Evolutionary conservation across 1,284 basidiomycete genomes (phyloP).

Genomic region (Malassezia restricta): DNA sequence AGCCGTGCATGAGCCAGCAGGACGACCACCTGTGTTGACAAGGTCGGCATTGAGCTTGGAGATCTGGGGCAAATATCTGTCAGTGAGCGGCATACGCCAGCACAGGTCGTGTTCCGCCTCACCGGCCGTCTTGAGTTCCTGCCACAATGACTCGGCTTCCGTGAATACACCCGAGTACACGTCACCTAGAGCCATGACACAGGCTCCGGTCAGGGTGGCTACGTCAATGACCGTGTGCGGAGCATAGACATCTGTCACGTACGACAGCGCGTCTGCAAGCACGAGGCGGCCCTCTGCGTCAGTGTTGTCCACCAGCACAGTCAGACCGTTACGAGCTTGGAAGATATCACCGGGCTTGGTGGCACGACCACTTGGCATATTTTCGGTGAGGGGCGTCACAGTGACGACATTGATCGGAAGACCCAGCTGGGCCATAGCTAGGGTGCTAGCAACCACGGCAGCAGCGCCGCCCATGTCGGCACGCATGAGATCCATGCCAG

Average conservation of each 20-base stretch:
- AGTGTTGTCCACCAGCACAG: constrained; percentile 76
- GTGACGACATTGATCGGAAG: constrained; percentile 67
- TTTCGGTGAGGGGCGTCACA: constrained; percentile 68
- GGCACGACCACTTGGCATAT: constrained; percentile 56
- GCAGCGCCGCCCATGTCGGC: constrained; percentile 54
- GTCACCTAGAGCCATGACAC: constrained; percentile 52
- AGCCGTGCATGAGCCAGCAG: constrained; percentile 67
- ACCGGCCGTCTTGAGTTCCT: constrained; percentile 59
- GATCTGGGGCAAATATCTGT: constrained; percentile 67
- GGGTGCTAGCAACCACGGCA: constrained; percentile 59
- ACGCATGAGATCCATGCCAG: constrained; percentile 52
- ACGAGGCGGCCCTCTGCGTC: constrained; percentile 76
- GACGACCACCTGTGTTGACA: constrained; percentile 61
- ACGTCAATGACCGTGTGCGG: constrained; percentile 73
- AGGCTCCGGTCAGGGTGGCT: constrained; percentile 62
- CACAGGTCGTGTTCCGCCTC: constrained; percentile 53
- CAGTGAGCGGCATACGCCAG: constrained; percentile 54
- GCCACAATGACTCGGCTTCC: constrained; percentile 56
- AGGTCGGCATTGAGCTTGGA: constrained; percentile 66
- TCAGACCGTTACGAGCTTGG: constrained; percentile 77
- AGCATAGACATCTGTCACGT: constrained; percentile 64
- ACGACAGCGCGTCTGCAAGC: constrained; percentile 65
- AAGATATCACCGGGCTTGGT: constrained; percentile 73
- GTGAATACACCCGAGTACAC: constrained; percentile 64
- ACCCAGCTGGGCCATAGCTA: constrained; percentile 67